A percentile compares a stretch with the other conserved stretches of the same genome.
These are phyloP conservation scores for Letharia lupina DNA, from an alignment of 495 filamentous ascomycete genomes.

Conservation along the genomic window DNA sequence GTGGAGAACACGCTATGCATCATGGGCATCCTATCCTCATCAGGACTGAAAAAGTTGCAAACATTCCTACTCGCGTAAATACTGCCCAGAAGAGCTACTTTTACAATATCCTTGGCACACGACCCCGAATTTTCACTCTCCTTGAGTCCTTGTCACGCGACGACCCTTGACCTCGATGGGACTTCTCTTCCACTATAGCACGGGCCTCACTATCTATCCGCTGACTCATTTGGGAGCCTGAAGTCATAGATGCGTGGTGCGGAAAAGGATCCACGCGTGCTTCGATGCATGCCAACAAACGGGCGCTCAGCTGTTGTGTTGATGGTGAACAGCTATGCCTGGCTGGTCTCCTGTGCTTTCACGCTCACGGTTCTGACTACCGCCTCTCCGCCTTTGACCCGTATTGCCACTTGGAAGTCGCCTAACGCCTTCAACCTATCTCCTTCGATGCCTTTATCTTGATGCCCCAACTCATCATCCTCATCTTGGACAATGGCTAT, in stretches of 20 bases:
- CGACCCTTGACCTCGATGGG: neutral
- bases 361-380: slow-evolving; percentile 42
- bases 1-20: neutral
- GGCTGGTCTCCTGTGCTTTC: slow-evolving; percentile 22
- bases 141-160: neutral
- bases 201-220: neutral
- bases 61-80: too few relatives aligned
- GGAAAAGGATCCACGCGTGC: neutral
- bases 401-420: slow-evolving; percentile 45
- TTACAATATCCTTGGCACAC: too few relatives aligned
- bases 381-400: slow-evolving; percentile 40
- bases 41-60: neutral
- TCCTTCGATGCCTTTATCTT: slow-evolving; percentile 19
- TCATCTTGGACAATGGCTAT: slow-evolving; percentile 38
- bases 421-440: slow-evolving; percentile 49
- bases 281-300: neutral
- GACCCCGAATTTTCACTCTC: too few relatives aligned
- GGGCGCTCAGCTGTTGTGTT: neutral
- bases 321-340: neutral
- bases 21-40: neutral
- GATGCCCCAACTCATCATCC: slow-evolving; percentile 22
- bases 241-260: neutral
- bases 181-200: neutral
- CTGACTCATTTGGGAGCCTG: neutral
- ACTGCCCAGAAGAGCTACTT: too few relatives aligned